Conservation (phyloP, 441 rosid genomes). For the Melianthus villosus region DNA sequence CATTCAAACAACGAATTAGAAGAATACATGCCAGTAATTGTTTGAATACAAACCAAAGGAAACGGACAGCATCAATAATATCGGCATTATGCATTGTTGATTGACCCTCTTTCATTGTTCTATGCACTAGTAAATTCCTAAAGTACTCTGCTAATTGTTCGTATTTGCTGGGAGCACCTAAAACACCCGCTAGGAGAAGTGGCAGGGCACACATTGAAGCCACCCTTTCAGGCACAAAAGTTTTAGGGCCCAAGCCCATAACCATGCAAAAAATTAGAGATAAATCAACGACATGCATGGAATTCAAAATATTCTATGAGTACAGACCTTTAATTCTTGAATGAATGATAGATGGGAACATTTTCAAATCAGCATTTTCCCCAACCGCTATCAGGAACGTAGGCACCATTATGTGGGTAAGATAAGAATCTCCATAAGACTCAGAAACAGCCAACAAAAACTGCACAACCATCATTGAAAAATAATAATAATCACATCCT, state of each 20-base stretch:
- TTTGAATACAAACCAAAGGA: slow-evolving; percentile 59
- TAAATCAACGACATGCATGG: slow-evolving; percentile 5
- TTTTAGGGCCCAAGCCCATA: slow-evolving; percentile 78
- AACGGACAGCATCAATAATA: slow-evolving; percentile 65
- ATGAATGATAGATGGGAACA: slow-evolving; percentile 39
- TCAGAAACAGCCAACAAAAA: slow-evolving; percentile 63
- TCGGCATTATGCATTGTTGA: slow-evolving; percentile 34
- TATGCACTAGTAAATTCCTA: slow-evolving; percentile 58
- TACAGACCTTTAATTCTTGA: slow-evolving; percentile 56
- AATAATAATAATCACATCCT: too few relatives aligned
- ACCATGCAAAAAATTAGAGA: slow-evolving; percentile 13
- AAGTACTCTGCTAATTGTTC: slow-evolving; percentile 55
- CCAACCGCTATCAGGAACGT: slow-evolving; percentile 73
- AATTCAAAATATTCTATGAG: slow-evolving; percentile 6
- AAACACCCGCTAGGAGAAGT: slow-evolving; percentile 79
- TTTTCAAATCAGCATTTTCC: slow-evolving; percentile 55
- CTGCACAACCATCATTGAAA: too few relatives aligned
- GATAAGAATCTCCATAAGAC: slow-evolving; percentile 59
- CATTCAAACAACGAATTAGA: slow-evolving; percentile 11
- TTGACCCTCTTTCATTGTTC: slow-evolving; percentile 35
- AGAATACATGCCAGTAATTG: neutral
- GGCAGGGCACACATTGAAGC: slow-evolving; percentile 70
- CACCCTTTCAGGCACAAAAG: slow-evolving; percentile 58
- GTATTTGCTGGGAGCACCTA: slow-evolving; percentile 66
- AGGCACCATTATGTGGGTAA: slow-evolving; percentile 70